Evolutionary conservation across 139 green algal genomes (phyloP).

Genomic region (Micractinium sp.): DNA sequence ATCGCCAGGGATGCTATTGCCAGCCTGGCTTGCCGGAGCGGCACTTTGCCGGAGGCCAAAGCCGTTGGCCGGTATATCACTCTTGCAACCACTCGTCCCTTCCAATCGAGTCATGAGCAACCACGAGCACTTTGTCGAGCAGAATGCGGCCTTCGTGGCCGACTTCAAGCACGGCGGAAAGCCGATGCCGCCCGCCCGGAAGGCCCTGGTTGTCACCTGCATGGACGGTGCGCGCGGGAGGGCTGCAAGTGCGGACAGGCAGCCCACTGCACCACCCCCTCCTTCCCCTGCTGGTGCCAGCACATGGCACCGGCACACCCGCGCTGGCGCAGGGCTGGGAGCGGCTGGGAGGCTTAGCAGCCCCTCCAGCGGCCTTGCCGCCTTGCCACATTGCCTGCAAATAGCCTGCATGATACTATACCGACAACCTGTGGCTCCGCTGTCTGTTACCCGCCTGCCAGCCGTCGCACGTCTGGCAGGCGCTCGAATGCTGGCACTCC

Average conservation of each 20-base stretch:
- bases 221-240: constrained; percentile 34
- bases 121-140: background rate
- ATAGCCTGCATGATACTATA: background rate
- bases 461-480: no score
- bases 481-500: no score
- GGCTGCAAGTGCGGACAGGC: background rate
- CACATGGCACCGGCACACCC: no score
- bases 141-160: background rate
- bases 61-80: no score
- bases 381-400: background rate
- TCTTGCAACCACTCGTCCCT: no score
- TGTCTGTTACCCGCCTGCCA: no score
- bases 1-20: no score
- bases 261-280: background rate
- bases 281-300: background rate
- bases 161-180: constrained; percentile 6
- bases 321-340: background rate
- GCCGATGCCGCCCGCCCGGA: constrained; percentile 26
- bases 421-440: no score
- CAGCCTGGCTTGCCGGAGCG: no score
- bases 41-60: no score
- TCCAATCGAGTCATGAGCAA: background rate
- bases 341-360: background rate
- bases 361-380: background rate
- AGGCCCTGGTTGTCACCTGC: constrained; percentile 43